These are phyloP conservation scores for Cladophialophora psammophila DNA, from an alignment of 2,329 filamentous ascomycete species.

Conservation along the genomic window DNA sequence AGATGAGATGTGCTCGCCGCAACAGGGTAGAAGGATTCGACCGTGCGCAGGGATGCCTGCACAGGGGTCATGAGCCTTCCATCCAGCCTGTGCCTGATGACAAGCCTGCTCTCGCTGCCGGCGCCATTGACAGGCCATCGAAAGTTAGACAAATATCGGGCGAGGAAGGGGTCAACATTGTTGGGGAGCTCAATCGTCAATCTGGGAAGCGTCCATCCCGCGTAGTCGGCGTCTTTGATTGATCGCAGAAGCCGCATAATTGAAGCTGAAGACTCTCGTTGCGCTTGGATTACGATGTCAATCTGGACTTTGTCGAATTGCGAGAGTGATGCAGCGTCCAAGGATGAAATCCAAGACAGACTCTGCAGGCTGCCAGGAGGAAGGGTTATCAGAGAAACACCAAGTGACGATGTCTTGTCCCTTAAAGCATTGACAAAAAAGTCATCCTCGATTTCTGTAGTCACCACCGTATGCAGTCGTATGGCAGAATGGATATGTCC, in stretches of 20 bases:
- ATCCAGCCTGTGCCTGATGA: conserved; percentile 76
- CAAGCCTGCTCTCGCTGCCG: conserved; percentile 62
- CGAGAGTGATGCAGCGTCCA: conserved; percentile 49
- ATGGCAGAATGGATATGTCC: conserved; percentile 75
- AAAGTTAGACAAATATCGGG: conserved; percentile 68
- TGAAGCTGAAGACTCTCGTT: conserved; percentile 37
- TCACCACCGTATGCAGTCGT: conserved; percentile 77
- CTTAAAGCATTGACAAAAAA: conserved; percentile 71
- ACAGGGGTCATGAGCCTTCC: conserved; percentile 67
- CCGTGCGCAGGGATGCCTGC: conserved; percentile 75
- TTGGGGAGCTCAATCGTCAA: conserved; percentile 85
- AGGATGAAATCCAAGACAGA: conserved; percentile 76
- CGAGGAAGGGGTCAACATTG: conserved; percentile 70
- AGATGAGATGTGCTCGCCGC: conserved; percentile 72
- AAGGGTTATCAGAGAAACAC: conserved; percentile 75
- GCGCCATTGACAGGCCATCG: conserved; percentile 68
- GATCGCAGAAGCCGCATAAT: conserved; percentile 73
- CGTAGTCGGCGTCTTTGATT: conserved; percentile 76
- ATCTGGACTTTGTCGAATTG: conserved; percentile 80
- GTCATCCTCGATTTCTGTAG: conserved; percentile 76
- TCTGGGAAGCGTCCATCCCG: conserved; percentile 71
- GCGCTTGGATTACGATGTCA: conserved; percentile 83
- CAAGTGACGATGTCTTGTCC: conserved; percentile 60
- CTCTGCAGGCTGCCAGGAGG: conserved; percentile 68
- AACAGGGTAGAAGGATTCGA: conserved; percentile 87